Conservation (phyloP, 257 asterid genomes). For the Plantago elongata region DNA sequence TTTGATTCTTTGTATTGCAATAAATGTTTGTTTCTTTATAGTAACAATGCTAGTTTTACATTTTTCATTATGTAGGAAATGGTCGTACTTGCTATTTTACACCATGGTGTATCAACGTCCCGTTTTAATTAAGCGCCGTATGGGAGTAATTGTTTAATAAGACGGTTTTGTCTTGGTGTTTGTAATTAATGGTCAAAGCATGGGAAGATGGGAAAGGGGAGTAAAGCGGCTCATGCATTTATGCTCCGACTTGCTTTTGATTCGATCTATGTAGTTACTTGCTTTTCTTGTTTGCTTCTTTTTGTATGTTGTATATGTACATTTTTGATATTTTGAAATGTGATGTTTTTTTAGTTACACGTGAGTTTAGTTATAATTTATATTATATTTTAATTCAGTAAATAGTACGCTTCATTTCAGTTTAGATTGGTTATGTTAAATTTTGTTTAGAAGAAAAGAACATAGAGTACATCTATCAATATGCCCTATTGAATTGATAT, state of each 20-base stretch:
- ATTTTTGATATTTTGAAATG: too few species aligned
- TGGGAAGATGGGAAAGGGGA: conserved; percentile 25
- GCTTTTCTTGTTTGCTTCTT: conserved; percentile 4
- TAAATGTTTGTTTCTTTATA: neutral
- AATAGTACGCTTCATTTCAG: too few species aligned
- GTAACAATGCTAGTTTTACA: neutral
- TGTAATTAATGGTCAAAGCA: conserved; percentile 32
- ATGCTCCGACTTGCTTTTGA: conserved; percentile 30
- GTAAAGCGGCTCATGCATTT: conserved; percentile 12
- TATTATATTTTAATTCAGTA: too few species aligned
- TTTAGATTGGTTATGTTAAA: too few species aligned
- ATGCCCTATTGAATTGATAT: too few species aligned
- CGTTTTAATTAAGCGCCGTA: neutral
- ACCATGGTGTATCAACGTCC: too few species aligned
- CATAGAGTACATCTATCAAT: too few species aligned
- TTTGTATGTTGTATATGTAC: neutral
- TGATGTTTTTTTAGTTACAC: too few species aligned
- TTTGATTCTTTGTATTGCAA: conserved; percentile 24
- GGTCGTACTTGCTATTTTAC: too few species aligned
- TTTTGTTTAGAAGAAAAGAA: too few species aligned
- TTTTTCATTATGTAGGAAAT: too few species aligned
- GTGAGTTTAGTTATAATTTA: too few species aligned
- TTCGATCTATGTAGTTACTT: conserved; percentile 1
- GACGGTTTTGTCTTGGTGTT: neutral
- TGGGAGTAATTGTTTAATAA: neutral